These are phyloP conservation scores for Camelina sativa DNA, from an alignment of 345 rosid genomes.

Conservation along the genomic window DNA sequence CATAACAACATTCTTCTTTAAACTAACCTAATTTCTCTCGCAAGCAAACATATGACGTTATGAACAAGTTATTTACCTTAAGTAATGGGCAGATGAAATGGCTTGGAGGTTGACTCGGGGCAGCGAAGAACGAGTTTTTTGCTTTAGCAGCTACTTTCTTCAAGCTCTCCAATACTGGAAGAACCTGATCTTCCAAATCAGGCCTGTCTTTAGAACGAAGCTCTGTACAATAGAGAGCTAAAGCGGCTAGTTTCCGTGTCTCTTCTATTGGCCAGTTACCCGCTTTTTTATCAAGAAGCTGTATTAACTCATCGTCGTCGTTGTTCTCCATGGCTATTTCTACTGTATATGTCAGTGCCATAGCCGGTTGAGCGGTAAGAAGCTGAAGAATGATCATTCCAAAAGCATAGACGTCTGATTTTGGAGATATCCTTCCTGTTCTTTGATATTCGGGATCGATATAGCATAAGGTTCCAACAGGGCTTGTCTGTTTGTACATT, in stretches of 20 bases:
- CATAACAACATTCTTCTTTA: not conserved
- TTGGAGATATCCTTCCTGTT: constrained; percentile 72
- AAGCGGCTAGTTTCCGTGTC: constrained; percentile 58
- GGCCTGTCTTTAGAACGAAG: constrained; percentile 66
- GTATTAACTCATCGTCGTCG: constrained; percentile 44
- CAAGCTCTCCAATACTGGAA: constrained; percentile 70
- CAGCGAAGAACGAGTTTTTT: constrained; percentile 29
- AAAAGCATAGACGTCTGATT: constrained; percentile 81
- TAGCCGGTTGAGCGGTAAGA: constrained; percentile 77
- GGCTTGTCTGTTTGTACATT: constrained; percentile 59
- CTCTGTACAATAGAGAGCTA: constrained; percentile 77
- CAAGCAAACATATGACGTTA: constrained; percentile 18
- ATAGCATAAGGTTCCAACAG: constrained; percentile 82
- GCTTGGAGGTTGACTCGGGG: constrained; percentile 48
- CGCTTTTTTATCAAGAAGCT: constrained; percentile 68
- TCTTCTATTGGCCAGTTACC: constrained; percentile 83
- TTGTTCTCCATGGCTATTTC: constrained; percentile 65
- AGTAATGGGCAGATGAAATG: constrained; percentile 84
- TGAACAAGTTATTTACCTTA: constrained; percentile 54
- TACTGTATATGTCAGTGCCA: constrained; percentile 63
- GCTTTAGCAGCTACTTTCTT: constrained; percentile 59
- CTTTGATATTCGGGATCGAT: constrained; percentile 94
- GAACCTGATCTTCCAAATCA: constrained; percentile 60
- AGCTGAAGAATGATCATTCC: constrained; percentile 86
- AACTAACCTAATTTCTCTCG: not conserved